These are phyloP conservation scores for Arachis hypogaea DNA, from an alignment of 306 rosid species.

Conservation along the genomic window DNA sequence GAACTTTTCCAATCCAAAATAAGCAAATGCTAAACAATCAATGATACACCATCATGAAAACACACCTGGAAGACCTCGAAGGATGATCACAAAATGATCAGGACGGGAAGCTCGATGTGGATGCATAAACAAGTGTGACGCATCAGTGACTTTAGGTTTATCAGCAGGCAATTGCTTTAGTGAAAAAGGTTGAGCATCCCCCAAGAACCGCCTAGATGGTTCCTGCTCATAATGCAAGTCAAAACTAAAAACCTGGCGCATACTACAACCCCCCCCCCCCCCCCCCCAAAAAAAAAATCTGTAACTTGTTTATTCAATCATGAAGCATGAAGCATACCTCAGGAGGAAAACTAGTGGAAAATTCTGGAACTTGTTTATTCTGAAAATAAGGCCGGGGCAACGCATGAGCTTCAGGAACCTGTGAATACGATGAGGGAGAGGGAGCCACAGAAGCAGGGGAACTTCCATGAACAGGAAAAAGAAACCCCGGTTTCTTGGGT, in stretches of 20 bases:
- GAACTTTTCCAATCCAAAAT: conserved; percentile 1
- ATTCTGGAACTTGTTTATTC: conserved; percentile 51
- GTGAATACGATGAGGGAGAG: conserved; percentile 54
- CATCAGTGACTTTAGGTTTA: conserved; percentile 46
- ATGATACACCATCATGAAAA: neutral
- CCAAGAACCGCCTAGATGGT: conserved; percentile 37
- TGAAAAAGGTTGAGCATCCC: conserved; percentile 42
- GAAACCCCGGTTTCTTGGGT: conserved; percentile 49
- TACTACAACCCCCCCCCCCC: neutral
- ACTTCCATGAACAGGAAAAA: conserved; percentile 60
- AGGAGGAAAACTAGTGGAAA: conserved; percentile 49
- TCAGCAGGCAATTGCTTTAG: conserved; percentile 28
- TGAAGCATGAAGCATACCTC: conserved; percentile 51
- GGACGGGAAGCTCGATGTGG: conserved; percentile 82
- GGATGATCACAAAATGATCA: conserved; percentile 83
- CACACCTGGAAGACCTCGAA: conserved; percentile 95
- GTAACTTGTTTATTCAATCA: neutral
- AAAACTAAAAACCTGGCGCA: neutral
- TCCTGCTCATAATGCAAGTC: conserved; percentile 26
- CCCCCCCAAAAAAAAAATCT: too few species aligned
- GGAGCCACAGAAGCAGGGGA: conserved; percentile 44
- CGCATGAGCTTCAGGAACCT: conserved; percentile 50
- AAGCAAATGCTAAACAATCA: conserved; percentile 8
- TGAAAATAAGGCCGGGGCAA: conserved; percentile 56
- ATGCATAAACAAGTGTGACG: conserved; percentile 62